A percentile compares a stretch with the other conserved stretches of the same genome.
These are phyloP conservation scores for Trichomonascaceae sp. DNA, from an alignment of 1,139 yeast genomes.

Conservation along the genomic window DNA sequence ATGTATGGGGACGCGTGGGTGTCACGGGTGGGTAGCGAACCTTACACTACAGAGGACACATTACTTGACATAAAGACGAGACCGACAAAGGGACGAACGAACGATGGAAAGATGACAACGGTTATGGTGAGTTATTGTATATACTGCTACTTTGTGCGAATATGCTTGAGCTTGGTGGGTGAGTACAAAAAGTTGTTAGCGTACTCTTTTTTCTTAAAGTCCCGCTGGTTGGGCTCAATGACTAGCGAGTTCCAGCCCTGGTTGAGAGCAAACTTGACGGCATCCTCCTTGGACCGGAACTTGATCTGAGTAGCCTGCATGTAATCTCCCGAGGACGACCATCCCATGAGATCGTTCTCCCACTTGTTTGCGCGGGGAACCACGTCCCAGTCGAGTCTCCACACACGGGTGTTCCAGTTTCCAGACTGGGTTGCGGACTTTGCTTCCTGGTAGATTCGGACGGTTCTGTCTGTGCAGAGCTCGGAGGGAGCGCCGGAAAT, in stretches of 20 bases:
- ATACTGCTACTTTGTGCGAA: constrained; percentile 52
- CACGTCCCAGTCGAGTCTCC: constrained; percentile 83
- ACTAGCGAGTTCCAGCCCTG: constrained; percentile 79
- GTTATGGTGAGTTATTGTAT: background rate
- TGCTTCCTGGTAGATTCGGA: constrained; percentile 64
- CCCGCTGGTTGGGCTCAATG: constrained; percentile 68
- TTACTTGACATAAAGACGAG: too few relatives aligned
- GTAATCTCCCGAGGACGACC: constrained; percentile 68
- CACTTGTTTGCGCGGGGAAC: constrained; percentile 68
- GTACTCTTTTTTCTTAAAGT: constrained; percentile 64
- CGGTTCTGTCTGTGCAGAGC: constrained; percentile 48
- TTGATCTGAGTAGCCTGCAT: constrained; percentile 79
- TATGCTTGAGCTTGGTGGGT: constrained; percentile 62
- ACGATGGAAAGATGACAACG: too few relatives aligned
- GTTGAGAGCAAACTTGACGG: constrained; percentile 65
- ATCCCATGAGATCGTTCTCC: constrained; percentile 85
- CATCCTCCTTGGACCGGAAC: constrained; percentile 65
- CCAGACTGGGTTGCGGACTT: constrained; percentile 81
- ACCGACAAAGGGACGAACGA: too few relatives aligned
- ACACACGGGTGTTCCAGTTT: constrained; percentile 29
- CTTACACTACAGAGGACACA: too few relatives aligned
- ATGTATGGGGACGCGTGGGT: too few relatives aligned
- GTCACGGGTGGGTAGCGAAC: too few relatives aligned
- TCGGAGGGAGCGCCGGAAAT: constrained; percentile 75
- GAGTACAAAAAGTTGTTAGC: constrained; percentile 60